Evolutionary conservation across 352 stramenopile species (phyloP).

Genomic region (Paralagenidium karlingii): DNA sequence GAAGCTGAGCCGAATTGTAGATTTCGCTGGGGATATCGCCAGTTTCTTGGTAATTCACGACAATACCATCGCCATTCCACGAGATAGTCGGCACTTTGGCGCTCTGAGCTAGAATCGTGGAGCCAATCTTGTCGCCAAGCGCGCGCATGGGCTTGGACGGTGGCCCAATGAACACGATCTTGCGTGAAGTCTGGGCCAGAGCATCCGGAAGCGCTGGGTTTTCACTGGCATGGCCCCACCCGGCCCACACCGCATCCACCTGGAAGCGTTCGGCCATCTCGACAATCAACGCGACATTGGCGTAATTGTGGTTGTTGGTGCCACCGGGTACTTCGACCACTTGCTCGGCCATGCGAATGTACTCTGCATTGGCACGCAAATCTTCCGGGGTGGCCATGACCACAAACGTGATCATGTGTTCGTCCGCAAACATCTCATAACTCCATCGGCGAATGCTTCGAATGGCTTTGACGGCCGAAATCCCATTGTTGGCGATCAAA

Average conservation of each 20-base stretch:
- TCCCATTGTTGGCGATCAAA: conserved; percentile 99
- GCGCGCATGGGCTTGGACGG: conserved; percentile 96
- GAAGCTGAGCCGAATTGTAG: conserved; percentile 91
- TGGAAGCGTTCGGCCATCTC: conserved; percentile 94
- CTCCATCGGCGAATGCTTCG: conserved; percentile 96
- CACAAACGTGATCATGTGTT: conserved; percentile 93
- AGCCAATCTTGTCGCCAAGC: conserved; percentile 99
- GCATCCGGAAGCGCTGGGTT: conserved; percentile 96
- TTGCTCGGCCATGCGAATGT: conserved; percentile 99
- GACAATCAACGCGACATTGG: conserved; percentile 98
- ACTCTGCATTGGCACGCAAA: conserved; percentile 98
- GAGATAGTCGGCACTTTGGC: conserved; percentile 97
- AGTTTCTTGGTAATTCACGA: conserved; percentile 82
- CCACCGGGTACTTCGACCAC: conserved; percentile 99
- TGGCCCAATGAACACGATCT: conserved; percentile 98
- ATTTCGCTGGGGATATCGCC: conserved; percentile 88
- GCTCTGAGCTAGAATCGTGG: conserved; percentile 99
- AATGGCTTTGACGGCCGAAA: conserved; percentile 99
- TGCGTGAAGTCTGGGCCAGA: conserved; percentile 78
- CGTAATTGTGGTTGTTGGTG: conserved; percentile 99
- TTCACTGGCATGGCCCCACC: conserved; percentile 98
- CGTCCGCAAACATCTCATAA: conserved; percentile 96
- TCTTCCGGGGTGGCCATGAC: conserved; percentile 99
- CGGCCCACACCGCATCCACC: conserved; percentile 97
- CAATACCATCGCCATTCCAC: conserved; percentile 97